Evolutionary conservation across 2,329 filamentous ascomycete genomes (phyloP), one percentile per base, ranked within the genome.

Genomic region (Sporothrix humicola): DNA sequence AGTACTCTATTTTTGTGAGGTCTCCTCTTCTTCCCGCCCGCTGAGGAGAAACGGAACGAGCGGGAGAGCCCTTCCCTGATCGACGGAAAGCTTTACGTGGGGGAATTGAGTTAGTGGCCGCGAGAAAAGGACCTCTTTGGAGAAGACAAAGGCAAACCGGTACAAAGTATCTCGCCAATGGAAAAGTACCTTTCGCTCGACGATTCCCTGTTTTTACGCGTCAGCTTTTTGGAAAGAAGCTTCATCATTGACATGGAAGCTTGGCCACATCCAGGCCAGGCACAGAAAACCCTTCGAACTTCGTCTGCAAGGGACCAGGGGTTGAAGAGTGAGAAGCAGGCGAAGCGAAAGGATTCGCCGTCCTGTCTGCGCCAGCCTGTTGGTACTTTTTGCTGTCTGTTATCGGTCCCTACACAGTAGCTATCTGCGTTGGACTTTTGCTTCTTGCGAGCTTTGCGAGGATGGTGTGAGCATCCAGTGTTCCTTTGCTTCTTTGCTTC

Each of bases 1-100:
- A 44, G n/a, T 6, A 9, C n/a, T 37, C 17, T 63, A 56, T 26
- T 56, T 12, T 20, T 17, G n/a, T 13, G 8, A 9, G 0, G 52
- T 10, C 52, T 15, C 56, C 56, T 37, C 56, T 59, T 59, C 56
- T 59, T 59, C 26, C 56, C 56, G 56, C 26, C 56, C 56, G 56
- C 56, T 37, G 26, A 59, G 56, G 59, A 63, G 59, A 44, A 44
- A 63, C 59, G 59, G 59, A 63, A 23, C n/a, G 59, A 17, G 59
- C 59, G 59, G 59, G 59, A 63, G 17, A 63, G 59, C 59, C 59
- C 59, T 63, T 63, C 31, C 59, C 59, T 59, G 59, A 46, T 46
- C 37, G 42, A 63, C 59, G 12, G 1, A 63, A 46, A 63, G 59
- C 59, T 46, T 46, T 46, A 26, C n/a, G 59, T 46, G 59, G 37